Base-by-base conservation (phyloP, 371 early-diverging fungal genomes). In the Saksenaea vasiformis region DNA sequence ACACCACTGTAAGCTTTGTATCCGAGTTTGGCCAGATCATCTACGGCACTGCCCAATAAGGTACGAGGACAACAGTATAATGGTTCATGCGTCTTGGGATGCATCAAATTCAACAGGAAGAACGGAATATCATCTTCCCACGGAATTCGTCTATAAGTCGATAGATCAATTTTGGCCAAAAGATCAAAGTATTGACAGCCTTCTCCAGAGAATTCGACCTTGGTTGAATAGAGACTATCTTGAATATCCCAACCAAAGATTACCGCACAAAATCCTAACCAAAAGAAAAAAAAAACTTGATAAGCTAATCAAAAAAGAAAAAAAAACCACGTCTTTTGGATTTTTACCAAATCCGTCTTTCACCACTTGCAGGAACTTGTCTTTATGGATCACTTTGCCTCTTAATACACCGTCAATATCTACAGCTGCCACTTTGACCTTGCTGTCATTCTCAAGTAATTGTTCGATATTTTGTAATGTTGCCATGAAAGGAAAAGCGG, bases 221-320 rank as follows among this genome's bases (percentile, higher is more conserved):
- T 31, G 0, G 71, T 74, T 0, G 70, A 58, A 51, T 89, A 88
- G 7, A 73, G 39, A 31, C 71, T 76, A 69, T 90, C 90, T 34
- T 85, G 85, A 66, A 90, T 80, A 67, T 94, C 94, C 95, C 93
- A 94, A 8, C 90, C 92, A 76, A 90, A 92, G n/a, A 91, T 72
- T n/a, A 93, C 89, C 11, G 87, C 87, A 69, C 94, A 92, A 65
- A 93, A 94, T 0, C 90, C 92, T 91, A n/a, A 37, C n/a, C 28
- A 34, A 5, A 28, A 7, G 47, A 27, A 1, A 10, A 41, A 15
- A 14, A 24, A 3, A 17, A 27, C 13, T n/a, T n/a, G n/a, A n/a
- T n/a, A n/a, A n/a, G n/a, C n/a, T n/a, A n/a, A n/a, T n/a, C n/a
- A 27, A 1, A 10, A 41, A 15, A 14, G 28, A 3, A 17, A 27